Base-by-base conservation (phyloP, 306 rosid species). In the Cicer bijugum region DNA sequence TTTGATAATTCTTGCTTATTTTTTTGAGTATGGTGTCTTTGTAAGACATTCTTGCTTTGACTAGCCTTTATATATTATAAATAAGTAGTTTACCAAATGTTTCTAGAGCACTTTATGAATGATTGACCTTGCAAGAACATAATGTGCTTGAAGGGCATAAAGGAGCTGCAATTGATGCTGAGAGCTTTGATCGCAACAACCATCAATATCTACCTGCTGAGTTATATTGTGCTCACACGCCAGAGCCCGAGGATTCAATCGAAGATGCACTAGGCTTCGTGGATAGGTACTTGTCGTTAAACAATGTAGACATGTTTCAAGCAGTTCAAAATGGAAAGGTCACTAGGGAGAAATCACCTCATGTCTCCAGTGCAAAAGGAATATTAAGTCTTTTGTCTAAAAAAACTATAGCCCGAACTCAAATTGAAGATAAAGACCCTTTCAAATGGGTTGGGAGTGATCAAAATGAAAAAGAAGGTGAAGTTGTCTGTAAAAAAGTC, bases 261-360 rank as follows among this genome's bases (percentile, higher is more conserved):
- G 71, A 84, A 64, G 85, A 69, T 75, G 94, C 97, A 16, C 87
- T 87, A 58, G 74, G 75, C 17, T 87, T 85, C 77, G 94, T 91
- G 82, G 92, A 87, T 57, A 82, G 68, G 48, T 89, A 81, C 80
- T 78, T 91, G 82, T 85, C 85, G 1, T 76, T 69, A 12, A 84
- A 65, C 42, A 19, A 75, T 2, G 72, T 67, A 46, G 84, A 67
- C 59, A 52, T 74, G 47, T 81, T 78, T 79, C 87, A 57, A 44
- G 80, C 61, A 75, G 69, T 66, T 77, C 58, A 43, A 50, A 12
- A 50, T 35, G 55, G 69, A 76, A 84, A 75, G 66, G 50, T 70
- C 17, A 4, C 63, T 12, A 79, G 81, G 80, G 87, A 66, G 59
- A 87, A 80, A 71, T 84, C 89, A 69, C 84, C 87, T 47, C 74